Evolutionary conservation across 352 stramenopile genomes (phyloP).

Genomic region (Globisporangium echinulatum): DNA sequence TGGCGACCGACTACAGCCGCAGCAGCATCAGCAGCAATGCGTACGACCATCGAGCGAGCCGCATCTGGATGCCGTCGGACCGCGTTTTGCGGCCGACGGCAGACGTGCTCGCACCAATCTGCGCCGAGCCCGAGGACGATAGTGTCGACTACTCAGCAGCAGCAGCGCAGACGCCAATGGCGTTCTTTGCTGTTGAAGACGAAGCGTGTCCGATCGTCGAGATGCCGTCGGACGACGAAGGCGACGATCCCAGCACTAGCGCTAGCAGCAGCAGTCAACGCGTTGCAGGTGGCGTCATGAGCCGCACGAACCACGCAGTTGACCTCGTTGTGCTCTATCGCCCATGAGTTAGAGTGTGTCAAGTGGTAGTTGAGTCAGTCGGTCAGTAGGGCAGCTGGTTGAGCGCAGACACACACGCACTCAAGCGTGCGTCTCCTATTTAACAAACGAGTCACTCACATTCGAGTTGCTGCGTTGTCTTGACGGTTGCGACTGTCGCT

Average conservation of each 20-base stretch:
- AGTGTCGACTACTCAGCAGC: not conserved
- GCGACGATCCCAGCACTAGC: not conserved
- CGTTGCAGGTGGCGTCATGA: not conserved
- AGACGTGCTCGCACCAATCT: constrained; percentile 9
- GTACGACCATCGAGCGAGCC: constrained; percentile 8
- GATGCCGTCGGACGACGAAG: constrained; percentile 8
- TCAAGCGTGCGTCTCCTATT: no score
- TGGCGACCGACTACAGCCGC: constrained; percentile 9
- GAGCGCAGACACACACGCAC: no score
- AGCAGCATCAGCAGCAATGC: not conserved
- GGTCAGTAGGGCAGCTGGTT: no score
- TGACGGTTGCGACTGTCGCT: no score
- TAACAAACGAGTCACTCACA: no score
- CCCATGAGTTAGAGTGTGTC: not conserved
- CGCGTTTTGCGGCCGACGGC: constrained; percentile 6
- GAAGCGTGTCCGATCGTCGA: constrained; percentile 10
- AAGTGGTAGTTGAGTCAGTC: not conserved
- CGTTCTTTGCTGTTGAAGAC: constrained; percentile 14
- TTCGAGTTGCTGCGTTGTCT: no score
- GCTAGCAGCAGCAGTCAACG: no score
- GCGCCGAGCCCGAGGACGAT: constrained; percentile 9
- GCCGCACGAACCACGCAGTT: constrained; percentile 2
- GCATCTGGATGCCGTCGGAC: constrained; percentile 15
- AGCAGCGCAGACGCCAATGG: not conserved
- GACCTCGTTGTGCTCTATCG: constrained; percentile 11